Evolutionary conservation across 139 green algal species (phyloP).

Genomic region (Chlamydomonas applanata): DNA sequence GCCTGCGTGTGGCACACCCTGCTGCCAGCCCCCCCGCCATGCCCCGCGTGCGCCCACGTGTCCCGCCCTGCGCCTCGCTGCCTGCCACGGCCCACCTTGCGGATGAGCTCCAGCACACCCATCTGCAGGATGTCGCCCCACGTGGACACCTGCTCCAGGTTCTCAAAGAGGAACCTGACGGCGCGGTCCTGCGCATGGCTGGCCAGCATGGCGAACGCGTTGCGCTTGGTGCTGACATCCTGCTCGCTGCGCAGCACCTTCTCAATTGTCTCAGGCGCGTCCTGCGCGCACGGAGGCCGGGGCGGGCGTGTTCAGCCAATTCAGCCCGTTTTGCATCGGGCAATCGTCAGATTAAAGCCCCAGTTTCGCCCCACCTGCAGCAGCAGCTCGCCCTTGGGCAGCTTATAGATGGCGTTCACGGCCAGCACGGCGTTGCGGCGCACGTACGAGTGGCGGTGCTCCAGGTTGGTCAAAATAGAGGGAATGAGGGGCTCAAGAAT

Average conservation of each 20-base stretch:
- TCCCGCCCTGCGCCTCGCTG: too few relatives aligned
- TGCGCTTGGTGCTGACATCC: constrained; percentile 90
- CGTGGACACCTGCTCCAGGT: constrained; percentile 82
- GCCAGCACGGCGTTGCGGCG: constrained; percentile 94
- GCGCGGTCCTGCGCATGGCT: constrained; percentile 76
- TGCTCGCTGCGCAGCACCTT: constrained; percentile 66
- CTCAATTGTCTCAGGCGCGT: constrained; percentile 94
- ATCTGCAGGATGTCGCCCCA: constrained; percentile 97
- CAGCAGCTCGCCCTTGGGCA: constrained; percentile 86
- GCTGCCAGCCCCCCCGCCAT: too few relatives aligned
- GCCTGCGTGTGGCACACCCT: too few relatives aligned
- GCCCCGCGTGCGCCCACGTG: too few relatives aligned
- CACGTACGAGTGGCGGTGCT: constrained; percentile 97
- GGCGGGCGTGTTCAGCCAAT: not conserved
- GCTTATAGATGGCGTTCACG: constrained; percentile 88
- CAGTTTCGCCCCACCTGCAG: constrained; percentile 14
- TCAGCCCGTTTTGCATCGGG: not conserved
- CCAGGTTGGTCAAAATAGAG: constrained; percentile 89
- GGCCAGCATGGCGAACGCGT: constrained; percentile 93
- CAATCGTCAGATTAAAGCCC: not conserved
- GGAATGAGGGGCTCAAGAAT: constrained; percentile 97
- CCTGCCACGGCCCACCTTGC: constrained; percentile 66
- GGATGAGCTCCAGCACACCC: constrained; percentile 92
- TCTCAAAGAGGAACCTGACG: constrained; percentile 82
- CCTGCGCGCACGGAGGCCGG: constrained; percentile 21